Evolutionary conservation across 208 protist species (phyloP).

Genomic region (Borovskyia barvae): DNA sequence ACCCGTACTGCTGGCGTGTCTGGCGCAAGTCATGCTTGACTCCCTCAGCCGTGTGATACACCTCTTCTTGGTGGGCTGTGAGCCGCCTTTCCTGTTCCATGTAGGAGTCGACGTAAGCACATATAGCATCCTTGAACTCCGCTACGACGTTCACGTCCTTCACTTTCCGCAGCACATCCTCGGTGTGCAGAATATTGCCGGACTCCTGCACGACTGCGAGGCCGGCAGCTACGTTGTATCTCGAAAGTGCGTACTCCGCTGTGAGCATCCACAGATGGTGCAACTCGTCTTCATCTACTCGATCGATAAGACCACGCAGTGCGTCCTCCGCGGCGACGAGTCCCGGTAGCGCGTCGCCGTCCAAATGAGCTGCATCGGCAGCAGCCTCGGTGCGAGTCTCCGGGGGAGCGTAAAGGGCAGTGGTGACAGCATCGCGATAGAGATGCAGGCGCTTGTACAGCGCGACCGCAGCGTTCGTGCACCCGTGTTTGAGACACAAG

Average conservation of each 20-base stretch:
- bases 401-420: conserved; percentile 51
- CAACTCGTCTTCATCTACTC: conserved; percentile 57
- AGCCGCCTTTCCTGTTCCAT: conserved; percentile 80
- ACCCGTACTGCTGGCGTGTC: conserved; percentile 76
- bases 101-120: conserved; percentile 89
- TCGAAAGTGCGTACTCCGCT: conserved; percentile 85
- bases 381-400: background rate
- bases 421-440: conserved; percentile 94
- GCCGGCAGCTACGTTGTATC: conserved; percentile 72
- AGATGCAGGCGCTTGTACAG: conserved; percentile 92
- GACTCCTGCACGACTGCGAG: conserved; percentile 70
- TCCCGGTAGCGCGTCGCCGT: conserved; percentile 38
- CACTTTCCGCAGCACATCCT: conserved; percentile 95
- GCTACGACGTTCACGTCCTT: conserved; percentile 91
- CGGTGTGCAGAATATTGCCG: conserved; percentile 86
- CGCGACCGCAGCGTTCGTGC: conserved; percentile 73
- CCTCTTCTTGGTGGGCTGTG: conserved; percentile 84
- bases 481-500: conserved; percentile 75
- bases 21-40: conserved; percentile 92
- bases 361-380: background rate
- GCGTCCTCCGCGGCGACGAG: conserved; percentile 67
- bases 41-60: conserved; percentile 76
- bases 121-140: conserved; percentile 95
- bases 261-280: conserved; percentile 94
- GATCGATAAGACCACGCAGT: conserved; percentile 63